A percentile compares a stretch with the other conserved stretches of the same genome.
These are phyloP conservation scores for Eleusine indica DNA, from an alignment of 176 grass and related monocot genomes.

Conservation along the genomic window DNA sequence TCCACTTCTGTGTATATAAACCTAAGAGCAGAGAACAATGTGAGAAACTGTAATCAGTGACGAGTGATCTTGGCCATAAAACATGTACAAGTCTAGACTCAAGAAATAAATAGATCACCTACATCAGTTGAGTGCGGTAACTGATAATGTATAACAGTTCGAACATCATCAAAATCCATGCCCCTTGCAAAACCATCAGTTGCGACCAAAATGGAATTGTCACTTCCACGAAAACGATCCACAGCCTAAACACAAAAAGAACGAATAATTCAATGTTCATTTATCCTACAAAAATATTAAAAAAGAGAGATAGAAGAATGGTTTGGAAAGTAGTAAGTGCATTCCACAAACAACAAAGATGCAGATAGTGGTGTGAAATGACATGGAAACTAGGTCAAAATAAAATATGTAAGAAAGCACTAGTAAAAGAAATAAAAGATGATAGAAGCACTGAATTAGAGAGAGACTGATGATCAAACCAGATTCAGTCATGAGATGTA, in stretches of 20 bases:
- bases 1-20: conserved; percentile 96
- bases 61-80: conserved; percentile 3
- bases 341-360: not conserved
- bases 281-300: not conserved
- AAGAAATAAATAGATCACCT: conserved; percentile 39
- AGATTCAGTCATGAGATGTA: not conserved
- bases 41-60: conserved; percentile 26
- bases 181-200: conserved; percentile 89
- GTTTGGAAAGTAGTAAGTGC: not conserved
- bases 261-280: not conserved
- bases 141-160: conserved; percentile 91
- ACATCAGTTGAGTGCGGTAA: conserved; percentile 85
- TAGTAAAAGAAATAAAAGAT: not conserved
- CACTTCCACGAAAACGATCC: conserved; percentile 82
- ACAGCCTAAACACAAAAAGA: conserved; percentile 47
- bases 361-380: not conserved
- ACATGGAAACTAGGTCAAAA: conserved; percentile 34
- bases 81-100: not conserved
- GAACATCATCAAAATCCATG: conserved; percentile 80
- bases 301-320: too few species aligned
- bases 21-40: conserved; percentile 40
- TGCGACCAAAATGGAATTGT: conserved; percentile 64
- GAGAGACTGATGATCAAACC: not conserved
- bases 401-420: not conserved
- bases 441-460: not conserved